These are phyloP conservation scores for Cercospora brassicicola DNA, from an alignment of 2,329 filamentous ascomycete genomes.

Conservation along the genomic window DNA sequence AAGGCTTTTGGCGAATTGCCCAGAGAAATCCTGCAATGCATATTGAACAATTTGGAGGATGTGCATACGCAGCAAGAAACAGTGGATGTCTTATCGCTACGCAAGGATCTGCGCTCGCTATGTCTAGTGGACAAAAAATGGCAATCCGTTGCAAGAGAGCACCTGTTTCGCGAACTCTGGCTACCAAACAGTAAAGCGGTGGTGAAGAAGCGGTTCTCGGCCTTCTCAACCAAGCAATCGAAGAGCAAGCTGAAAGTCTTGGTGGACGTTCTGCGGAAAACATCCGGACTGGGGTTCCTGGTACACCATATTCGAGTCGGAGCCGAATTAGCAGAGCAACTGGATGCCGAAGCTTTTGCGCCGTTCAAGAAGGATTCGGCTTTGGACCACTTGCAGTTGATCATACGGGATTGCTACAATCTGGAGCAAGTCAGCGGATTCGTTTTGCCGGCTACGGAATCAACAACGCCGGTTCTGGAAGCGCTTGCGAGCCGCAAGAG, in stretches of 20 bases:
- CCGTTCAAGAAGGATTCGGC: constrained; percentile 48
- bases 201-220: constrained; percentile 46
- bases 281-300: constrained; percentile 51
- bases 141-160: constrained; percentile 53
- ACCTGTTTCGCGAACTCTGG: constrained; percentile 49
- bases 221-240: constrained; percentile 31
- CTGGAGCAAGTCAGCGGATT: constrained; percentile 57
- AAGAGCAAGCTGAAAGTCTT: constrained; percentile 56
- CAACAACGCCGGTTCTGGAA: constrained; percentile 38
- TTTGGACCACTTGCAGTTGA: constrained; percentile 54
- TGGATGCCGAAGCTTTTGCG: constrained; percentile 35
- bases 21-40: constrained; percentile 56
- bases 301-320: constrained; percentile 57
- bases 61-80: constrained; percentile 42
- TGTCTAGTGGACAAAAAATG: constrained; percentile 58
- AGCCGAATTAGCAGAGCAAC: constrained; percentile 47
- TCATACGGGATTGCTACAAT: constrained; percentile 61
- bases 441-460: constrained; percentile 42
- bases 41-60: constrained; percentile 52
- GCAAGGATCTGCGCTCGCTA: constrained; percentile 55
- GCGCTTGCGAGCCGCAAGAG: constrained; percentile 56
- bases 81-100: constrained; percentile 56
- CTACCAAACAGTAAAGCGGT: constrained; percentile 36
- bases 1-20: constrained; percentile 52
- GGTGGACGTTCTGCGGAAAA: constrained; percentile 55